These are phyloP conservation scores for Glycine soja DNA, from an alignment of 306 rosid genomes.

Conservation along the genomic window DNA sequence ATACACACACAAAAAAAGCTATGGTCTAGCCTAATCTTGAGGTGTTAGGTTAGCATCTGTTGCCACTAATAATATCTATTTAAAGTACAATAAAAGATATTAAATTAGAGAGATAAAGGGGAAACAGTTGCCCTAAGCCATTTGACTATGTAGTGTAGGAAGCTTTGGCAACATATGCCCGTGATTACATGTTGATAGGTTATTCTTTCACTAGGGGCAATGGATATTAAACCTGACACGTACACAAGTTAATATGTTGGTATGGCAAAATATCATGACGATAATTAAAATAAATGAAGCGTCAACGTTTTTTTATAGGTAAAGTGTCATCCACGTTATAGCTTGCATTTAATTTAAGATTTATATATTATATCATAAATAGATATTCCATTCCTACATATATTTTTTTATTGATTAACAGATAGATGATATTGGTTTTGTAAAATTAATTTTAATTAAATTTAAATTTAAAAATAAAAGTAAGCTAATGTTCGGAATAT, in stretches of 20 bases:
- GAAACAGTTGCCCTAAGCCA: no score
- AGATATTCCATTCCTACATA: no score
- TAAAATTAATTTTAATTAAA: neutral
- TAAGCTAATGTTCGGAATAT: neutral
- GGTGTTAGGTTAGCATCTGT: neutral
- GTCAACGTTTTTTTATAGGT: neutral
- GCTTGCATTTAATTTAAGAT: neutral
- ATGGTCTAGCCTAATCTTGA: neutral
- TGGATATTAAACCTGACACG: neutral
- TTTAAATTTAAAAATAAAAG: neutral
- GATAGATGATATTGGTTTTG: neutral
- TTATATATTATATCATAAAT: neutral
- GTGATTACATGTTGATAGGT: neutral
- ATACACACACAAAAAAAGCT: neutral
- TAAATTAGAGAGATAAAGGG: neutral
- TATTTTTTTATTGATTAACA: no score
- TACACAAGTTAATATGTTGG: neutral
- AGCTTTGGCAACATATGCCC: neutral
- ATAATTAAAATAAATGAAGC: no score
- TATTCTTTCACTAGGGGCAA: neutral
- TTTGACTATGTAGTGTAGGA: neutral
- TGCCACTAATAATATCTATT: neutral
- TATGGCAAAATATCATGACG: no score
- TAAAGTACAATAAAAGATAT: neutral
- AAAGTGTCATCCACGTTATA: neutral